These are phyloP conservation scores for Alternaria consortialis DNA, from an alignment of 2,329 filamentous ascomycete species.

Conservation along the genomic window DNA sequence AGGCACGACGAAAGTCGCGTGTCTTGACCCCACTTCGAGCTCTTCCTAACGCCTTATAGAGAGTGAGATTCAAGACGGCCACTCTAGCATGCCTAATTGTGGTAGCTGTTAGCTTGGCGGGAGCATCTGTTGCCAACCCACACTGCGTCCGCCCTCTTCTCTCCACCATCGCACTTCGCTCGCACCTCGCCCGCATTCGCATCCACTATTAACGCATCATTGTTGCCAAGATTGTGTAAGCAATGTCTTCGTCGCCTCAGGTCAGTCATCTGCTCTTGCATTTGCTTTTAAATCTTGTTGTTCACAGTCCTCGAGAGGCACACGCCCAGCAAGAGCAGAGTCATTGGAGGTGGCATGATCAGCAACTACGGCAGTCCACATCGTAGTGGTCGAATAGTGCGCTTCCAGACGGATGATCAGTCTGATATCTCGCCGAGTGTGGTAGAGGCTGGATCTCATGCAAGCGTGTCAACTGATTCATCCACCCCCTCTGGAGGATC, in stretches of 20 bases:
- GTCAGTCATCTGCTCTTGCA: constrained; percentile 15
- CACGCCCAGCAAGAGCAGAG: constrained; percentile 4
- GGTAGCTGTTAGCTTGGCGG: constrained; percentile 12
- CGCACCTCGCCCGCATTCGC: not conserved
- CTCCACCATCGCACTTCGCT: not conserved
- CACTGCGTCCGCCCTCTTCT: not conserved
- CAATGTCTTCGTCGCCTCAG: constrained; percentile 16
- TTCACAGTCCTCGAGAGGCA: constrained; percentile 23
- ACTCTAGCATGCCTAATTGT: not conserved
- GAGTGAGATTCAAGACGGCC: not conserved
- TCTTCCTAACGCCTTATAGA: not conserved
- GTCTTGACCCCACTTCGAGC: constrained; percentile 2
- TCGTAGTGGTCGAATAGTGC: constrained; percentile 1
- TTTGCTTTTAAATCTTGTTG: not conserved
- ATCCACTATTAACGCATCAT: not conserved
- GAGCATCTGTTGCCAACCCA: not conserved
- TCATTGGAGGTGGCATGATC: constrained; percentile 1
- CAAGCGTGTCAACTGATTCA: constrained; percentile 20
- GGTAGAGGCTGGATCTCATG: constrained; percentile 14
- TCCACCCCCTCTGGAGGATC: constrained; percentile 22
- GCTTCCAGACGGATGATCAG: constrained; percentile 11
- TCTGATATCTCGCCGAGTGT: constrained; percentile 13
- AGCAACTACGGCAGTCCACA: not conserved
- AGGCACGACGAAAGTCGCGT: constrained; percentile 10
- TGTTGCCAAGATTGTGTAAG: not conserved